Evolutionary conservation across 176 grass and related monocot genomes (phyloP), one percentile per base, ranked within the genome.

Genomic region (Zizania latifolia): DNA sequence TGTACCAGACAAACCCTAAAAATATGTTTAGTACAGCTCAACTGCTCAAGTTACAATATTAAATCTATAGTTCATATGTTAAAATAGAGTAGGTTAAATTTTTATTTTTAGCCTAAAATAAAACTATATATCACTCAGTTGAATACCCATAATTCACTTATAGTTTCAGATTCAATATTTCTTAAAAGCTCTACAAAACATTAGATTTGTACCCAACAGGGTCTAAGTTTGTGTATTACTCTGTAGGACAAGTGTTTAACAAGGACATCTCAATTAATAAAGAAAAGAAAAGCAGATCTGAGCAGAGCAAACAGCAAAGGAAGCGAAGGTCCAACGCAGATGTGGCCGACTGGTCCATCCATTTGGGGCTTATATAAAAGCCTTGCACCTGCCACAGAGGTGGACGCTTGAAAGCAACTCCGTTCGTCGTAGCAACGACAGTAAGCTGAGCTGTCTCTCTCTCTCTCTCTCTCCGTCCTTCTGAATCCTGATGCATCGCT

Each of bases 351-450:
- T 76, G 57, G 46, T 56, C 76, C 63, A 57, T 57, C 32, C 62
- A 68, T 78, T 24, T 32, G 53, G 51, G 51, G n/a, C 7, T 23
- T 48, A 19, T 17, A 22, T 5, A 48, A 45, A 58, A 22, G 68
- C 68, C 10, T 4, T 30, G 2, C 29, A 36, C 56, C 72, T 62
- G 44, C 32, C 22, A 66, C 8, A 10, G 72, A 31, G 28, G 10
- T 78, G 35, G 48, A 15, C 34, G 15, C 44, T 50, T 16, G 76
- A 78, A 68, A 68, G 48, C 76, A 32, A 67, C 62, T 3, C 53
- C 12, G 19, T 8, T 19, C 33, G 2, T 38, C 8, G 31, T 27
- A 21, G 28, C 3, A 43, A 53, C 14, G 7, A 21, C 17, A 55
- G 32, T 21, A 36, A 31, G 70, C n/a, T 57, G 33, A 5, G 48